phyloP scores from a whole-genome alignment of 495 filamentous ascomycete genomes.

The Bryoglossum gracile region DNA sequence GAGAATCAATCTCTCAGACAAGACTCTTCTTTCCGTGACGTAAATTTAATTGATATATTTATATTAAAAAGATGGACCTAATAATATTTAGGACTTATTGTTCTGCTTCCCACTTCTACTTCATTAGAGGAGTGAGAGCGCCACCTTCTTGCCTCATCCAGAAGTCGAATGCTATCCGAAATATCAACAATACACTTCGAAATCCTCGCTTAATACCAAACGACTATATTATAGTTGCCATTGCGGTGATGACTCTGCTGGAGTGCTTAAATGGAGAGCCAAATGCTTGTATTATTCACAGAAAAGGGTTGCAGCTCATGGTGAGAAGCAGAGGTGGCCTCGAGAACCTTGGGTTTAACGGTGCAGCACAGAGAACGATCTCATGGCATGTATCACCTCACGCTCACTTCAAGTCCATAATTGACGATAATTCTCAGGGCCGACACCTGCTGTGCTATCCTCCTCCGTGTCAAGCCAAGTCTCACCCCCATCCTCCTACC shows the following conservation, averaged over 20 bases:
- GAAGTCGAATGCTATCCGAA: slow-evolving; percentile 5
- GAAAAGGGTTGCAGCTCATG: slow-evolving; percentile 7
- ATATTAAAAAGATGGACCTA: neutral
- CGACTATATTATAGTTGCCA: slow-evolving; percentile 4
- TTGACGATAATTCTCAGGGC: slow-evolving; percentile 1
- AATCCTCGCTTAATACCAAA: neutral
- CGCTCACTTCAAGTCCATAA: neutral
- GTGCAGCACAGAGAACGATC: slow-evolving; percentile 1
- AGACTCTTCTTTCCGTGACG: slow-evolving; percentile 10
- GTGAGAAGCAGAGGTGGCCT: neutral
- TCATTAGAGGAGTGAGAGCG: slow-evolving; percentile 6
- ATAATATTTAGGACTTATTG: slow-evolving; percentile 1
- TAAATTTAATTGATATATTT: neutral
- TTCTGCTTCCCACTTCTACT: slow-evolving; percentile 5
- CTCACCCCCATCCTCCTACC: slow-evolving; percentile 1
- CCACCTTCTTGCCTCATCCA: neutral
- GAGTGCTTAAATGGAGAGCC: slow-evolving; percentile 6
- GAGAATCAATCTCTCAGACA: slow-evolving; percentile 11
- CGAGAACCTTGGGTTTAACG: slow-evolving; percentile 5
- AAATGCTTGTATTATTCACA: slow-evolving; percentile 1
- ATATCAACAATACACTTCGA: slow-evolving; percentile 4
- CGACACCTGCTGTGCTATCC: slow-evolving; percentile 5
- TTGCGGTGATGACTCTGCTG: slow-evolving; percentile 8
- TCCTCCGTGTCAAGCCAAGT: neutral
- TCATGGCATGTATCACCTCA: slow-evolving; percentile 1